phyloP scores from a whole-genome alignment of 2,329 filamentous ascomycete species.

The Clonostachys solani region DNA sequence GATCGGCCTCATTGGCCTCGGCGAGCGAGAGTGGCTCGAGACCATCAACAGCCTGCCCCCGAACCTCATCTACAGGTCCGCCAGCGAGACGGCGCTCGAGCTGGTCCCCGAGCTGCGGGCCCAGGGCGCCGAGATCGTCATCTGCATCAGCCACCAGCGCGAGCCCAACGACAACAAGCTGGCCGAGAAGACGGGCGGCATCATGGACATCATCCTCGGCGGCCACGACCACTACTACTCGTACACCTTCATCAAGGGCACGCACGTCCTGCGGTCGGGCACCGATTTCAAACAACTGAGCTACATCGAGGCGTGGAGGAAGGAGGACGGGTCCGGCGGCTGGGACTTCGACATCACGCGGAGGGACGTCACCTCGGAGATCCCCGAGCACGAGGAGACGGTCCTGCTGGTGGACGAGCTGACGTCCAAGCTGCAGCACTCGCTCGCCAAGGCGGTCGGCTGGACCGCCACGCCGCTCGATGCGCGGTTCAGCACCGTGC shows the following conservation, averaged over 20 bases:
- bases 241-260: slow-evolving; percentile 72
- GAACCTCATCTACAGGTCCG: slow-evolving; percentile 76
- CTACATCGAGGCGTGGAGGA: slow-evolving; percentile 74
- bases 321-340: slow-evolving; percentile 31
- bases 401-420: slow-evolving; percentile 61
- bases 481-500: slow-evolving; percentile 79
- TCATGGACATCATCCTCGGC: slow-evolving; percentile 82
- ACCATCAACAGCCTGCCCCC: slow-evolving; percentile 86
- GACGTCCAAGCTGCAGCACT: slow-evolving; percentile 69
- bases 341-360: slow-evolving; percentile 81
- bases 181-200: slow-evolving; percentile 65
- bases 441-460: slow-evolving; percentile 77
- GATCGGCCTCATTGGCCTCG: slow-evolving; percentile 79
- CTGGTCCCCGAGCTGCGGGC: slow-evolving; percentile 69
- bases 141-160: slow-evolving; percentile 80
- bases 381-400: slow-evolving; percentile 60
- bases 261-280: slow-evolving; percentile 81
- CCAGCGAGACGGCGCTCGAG: slow-evolving; percentile 69
- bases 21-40: slow-evolving; percentile 83
- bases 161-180: slow-evolving; percentile 89
- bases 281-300: slow-evolving; percentile 91
- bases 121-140: slow-evolving; percentile 76
- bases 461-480: slow-evolving; percentile 82
- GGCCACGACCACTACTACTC: slow-evolving; percentile 89
- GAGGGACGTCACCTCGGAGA: slow-evolving; percentile 66